Percentiles rank a stretch among this genome's conserved stretches.
These are phyloP conservation scores for Quercus phellos DNA, from an alignment of 331 rosid genomes.

Conservation along the genomic window DNA sequence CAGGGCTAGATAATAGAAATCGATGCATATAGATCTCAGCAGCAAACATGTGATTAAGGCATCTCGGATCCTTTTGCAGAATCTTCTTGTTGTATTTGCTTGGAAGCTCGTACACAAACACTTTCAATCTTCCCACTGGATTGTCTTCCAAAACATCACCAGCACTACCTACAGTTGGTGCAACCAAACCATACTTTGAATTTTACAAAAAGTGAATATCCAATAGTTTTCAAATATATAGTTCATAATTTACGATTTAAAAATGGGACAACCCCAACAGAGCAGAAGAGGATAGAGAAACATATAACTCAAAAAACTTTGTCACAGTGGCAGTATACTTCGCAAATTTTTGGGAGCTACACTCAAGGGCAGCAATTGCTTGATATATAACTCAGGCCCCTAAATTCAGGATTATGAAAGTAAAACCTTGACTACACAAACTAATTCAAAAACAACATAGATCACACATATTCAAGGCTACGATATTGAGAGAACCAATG, in stretches of 20 bases:
- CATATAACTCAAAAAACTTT: neutral
- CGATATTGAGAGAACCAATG: neutral
- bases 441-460: neutral
- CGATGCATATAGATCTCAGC: slow-evolving; percentile 92
- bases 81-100: slow-evolving; percentile 88
- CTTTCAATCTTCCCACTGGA: slow-evolving; percentile 90
- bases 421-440: neutral
- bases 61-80: slow-evolving; percentile 82
- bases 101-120: slow-evolving; percentile 87
- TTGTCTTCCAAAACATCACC: slow-evolving; percentile 87
- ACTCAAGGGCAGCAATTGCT: neutral
- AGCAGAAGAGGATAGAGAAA: neutral
- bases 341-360: neutral
- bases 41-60: slow-evolving; percentile 87
- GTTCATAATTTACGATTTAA: neutral
- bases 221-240: neutral
- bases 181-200: slow-evolving; percentile 10
- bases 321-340: neutral
- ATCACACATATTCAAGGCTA: neutral
- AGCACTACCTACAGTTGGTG: slow-evolving; percentile 61
- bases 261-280: neutral
- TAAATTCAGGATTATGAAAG: neutral
- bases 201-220: neutral
- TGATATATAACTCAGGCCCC: too few species aligned
- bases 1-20: slow-evolving; percentile 79